Evolutionary conservation across 1,284 basidiomycete species (phyloP).

Genomic region (Ganoderma boninense): DNA sequence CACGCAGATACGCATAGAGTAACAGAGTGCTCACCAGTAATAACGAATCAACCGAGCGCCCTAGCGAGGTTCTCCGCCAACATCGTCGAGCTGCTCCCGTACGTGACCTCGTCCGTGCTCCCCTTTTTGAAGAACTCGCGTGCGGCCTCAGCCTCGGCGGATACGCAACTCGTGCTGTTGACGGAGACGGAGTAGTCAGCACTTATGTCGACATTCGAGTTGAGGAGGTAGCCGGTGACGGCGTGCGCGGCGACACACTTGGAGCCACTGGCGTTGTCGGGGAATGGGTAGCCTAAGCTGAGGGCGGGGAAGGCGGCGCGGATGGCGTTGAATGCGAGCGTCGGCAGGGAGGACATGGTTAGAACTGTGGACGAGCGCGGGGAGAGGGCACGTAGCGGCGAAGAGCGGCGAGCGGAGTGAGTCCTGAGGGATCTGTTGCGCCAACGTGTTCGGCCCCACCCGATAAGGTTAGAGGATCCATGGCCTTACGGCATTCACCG

Average conservation of each 20-base stretch:
- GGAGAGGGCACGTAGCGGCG: no score
- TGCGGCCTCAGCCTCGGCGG: slow-evolving; percentile 59
- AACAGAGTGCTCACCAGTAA: slow-evolving; percentile 73
- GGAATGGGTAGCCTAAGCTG: slow-evolving; percentile 67
- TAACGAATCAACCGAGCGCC: slow-evolving; percentile 73
- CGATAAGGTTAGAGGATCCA: no score
- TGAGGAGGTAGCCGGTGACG: slow-evolving; percentile 71
- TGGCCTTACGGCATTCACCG: no score
- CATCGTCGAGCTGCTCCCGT: slow-evolving; percentile 73
- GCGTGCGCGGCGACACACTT: slow-evolving; percentile 65
- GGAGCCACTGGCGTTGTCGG: slow-evolving; percentile 83
- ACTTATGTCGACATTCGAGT: slow-evolving; percentile 79
- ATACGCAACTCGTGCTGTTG: slow-evolving; percentile 59
- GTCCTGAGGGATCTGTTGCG: no score
- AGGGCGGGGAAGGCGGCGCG: slow-evolving; percentile 73
- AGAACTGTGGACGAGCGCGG: no score
- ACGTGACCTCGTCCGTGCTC: slow-evolving; percentile 67
- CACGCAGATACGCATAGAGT: no score
- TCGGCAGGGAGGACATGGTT: slow-evolving; percentile 11
- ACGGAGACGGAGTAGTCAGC: slow-evolving; percentile 70
- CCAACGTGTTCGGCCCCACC: no score
- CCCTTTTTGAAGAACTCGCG: slow-evolving; percentile 70
- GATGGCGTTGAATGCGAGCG: slow-evolving; percentile 59
- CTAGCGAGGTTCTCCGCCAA: slow-evolving; percentile 71
- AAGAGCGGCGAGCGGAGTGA: no score